Evolutionary conservation across 805 yeast genomes (phyloP).

Genomic region (Wickerhamomyces chambardii): DNA sequence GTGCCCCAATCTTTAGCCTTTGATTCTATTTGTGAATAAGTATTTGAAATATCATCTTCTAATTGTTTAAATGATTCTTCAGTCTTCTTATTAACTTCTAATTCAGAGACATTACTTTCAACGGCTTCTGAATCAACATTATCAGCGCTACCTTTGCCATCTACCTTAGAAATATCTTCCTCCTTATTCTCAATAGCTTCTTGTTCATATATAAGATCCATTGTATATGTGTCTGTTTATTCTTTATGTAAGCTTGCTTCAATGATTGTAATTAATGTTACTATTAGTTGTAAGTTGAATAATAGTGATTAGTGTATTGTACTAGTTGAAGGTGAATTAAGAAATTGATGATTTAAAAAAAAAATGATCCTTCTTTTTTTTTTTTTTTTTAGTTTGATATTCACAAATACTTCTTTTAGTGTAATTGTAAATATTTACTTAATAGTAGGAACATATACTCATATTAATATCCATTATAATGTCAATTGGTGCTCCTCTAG

Average conservation of each 20-base stretch:
- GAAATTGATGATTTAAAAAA: no score
- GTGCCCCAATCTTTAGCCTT: constrained; percentile 27
- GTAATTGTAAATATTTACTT: no score
- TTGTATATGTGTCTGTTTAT: constrained; percentile 1
- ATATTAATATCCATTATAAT: neutral
- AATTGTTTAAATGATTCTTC: constrained; percentile 42
- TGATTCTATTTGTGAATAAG: constrained; percentile 36
- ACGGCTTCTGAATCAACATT: neutral
- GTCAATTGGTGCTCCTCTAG: constrained; percentile 18
- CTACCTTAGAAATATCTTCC: neutral
- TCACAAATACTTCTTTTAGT: no score
- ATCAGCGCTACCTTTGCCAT: neutral
- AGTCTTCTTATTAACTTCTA: constrained; percentile 31
- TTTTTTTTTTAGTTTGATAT: no score
- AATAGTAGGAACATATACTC: no score
- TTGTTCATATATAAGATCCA: constrained; percentile 21
- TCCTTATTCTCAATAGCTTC: neutral
- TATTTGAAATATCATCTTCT: constrained; percentile 44
- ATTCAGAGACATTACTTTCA: constrained; percentile 1
- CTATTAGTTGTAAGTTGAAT: no score
- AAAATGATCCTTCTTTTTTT: no score
- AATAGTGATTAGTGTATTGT: no score
- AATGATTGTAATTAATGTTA: no score
- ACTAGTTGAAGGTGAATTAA: no score
- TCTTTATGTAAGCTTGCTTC: no score